Evolutionary conservation across 768 basidiomycete species (phyloP), one percentile per base, ranked within the genome.

Genomic region (Gautieria morchelliformis): DNA sequence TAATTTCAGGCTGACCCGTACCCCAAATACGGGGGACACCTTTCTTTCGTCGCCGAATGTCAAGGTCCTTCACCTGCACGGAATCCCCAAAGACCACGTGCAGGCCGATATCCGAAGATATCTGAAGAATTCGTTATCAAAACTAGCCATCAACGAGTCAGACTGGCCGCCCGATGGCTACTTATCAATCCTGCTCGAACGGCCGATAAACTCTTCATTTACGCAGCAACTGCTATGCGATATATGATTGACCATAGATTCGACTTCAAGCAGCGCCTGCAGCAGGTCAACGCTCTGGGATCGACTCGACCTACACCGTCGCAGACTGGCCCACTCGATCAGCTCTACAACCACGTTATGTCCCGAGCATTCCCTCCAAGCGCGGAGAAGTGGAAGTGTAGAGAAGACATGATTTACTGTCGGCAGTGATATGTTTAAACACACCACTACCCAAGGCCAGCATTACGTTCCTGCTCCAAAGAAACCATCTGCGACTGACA

Each of bases 1-100:
- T 70, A 11, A 61, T 71, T 41, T 54, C 63, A 9, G 68, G 67
- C 52, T 60, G 70, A 0, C 66, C 69, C 7, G 70, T 70, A 51
- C 50, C 60, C 5, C 58, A 63, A n/a, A 61, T 71, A 4, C 7
- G 39, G 44, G n/a, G n/a, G 2, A 46, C 55, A 1, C 50, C 33
- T 1, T 66, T 68, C 30, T 44, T 5, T 1, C 17, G 2, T n/a
- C 45, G 17, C 14, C 45, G 45, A 30, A 10, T 47, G 8, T 30
- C 27, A 37, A 37, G 10, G 45, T 11, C 2, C 4, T 47, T 2
- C 17, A 10, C 2, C 58, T 68, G 8, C 67, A 68, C 32, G 64
- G 68, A 40, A 62, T 66, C 14, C 51, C 64, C 12, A 41, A 63
- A 9, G 54, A 61, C 27, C 32, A 61, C 17, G 63, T 67, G 10